Percentiles rank a stretch among this genome's conserved stretches.
These are phyloP conservation scores for Eutrema japonicum DNA, from an alignment of 345 rosid genomes.

Conservation along the genomic window DNA sequence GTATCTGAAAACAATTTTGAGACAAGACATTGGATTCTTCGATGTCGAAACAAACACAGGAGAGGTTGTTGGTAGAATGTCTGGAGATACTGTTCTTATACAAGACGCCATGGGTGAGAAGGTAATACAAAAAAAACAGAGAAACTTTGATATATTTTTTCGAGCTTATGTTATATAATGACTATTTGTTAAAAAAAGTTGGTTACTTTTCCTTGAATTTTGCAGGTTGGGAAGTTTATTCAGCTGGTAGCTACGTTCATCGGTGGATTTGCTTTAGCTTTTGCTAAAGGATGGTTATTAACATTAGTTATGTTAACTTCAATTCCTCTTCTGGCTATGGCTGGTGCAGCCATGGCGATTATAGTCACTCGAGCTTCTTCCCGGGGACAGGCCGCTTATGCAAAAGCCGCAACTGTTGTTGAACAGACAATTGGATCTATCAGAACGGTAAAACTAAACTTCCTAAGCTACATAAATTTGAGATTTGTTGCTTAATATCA, in stretches of 20 bases:
- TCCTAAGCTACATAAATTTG: background rate
- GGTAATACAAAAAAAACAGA: constrained; percentile 41
- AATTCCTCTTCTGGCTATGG: constrained; percentile 63
- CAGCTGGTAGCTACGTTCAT: constrained; percentile 68
- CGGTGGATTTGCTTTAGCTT: constrained; percentile 70
- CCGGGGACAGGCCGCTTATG: constrained; percentile 66
- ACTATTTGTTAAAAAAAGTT: background rate
- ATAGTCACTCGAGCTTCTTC: constrained; percentile 61
- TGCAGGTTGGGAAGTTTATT: constrained; percentile 80
- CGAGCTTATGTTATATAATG: too few relatives aligned
- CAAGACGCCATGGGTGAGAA: constrained; percentile 95
- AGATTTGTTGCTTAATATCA: background rate
- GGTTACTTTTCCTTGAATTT: background rate
- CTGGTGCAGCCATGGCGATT: constrained; percentile 62
- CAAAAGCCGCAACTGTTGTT: constrained; percentile 69
- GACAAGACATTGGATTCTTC: constrained; percentile 78
- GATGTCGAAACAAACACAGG: constrained; percentile 82
- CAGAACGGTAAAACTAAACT: constrained; percentile 55
- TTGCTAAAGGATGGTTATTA: constrained; percentile 79
- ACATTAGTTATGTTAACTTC: constrained; percentile 65
- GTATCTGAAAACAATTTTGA: constrained; percentile 67
- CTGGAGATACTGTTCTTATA: constrained; percentile 85
- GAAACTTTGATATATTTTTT: background rate
- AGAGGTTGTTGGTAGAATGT: constrained; percentile 86
- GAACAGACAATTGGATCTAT: constrained; percentile 81